phyloP scores from a whole-genome alignment of 2,329 filamentous ascomycete species.

The Ophiostoma quercus region DNA sequence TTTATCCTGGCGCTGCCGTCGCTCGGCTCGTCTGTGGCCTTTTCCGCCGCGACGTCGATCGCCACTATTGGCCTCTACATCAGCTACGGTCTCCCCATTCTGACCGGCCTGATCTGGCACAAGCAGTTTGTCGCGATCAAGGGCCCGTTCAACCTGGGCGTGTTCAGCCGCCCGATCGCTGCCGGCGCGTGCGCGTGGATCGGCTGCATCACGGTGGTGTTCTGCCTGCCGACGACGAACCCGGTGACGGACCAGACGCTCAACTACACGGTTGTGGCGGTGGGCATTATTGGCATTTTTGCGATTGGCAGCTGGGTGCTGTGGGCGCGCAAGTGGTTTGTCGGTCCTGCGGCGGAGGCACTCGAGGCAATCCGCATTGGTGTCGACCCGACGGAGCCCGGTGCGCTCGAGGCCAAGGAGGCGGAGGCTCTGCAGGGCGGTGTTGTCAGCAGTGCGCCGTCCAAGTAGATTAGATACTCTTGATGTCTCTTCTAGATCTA shows the following conservation, averaged over 20 bases:
- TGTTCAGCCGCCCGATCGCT: slow-evolving; percentile 44
- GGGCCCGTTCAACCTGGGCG: slow-evolving; percentile 51
- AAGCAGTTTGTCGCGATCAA: slow-evolving; percentile 45
- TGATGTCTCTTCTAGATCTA: not conserved
- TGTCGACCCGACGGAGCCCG: slow-evolving; percentile 44
- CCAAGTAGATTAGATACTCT: not conserved
- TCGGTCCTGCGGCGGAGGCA: slow-evolving; percentile 50
- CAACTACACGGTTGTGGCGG: slow-evolving; percentile 56
- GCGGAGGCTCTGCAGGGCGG: slow-evolving; percentile 27
- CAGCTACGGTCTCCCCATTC: slow-evolving; percentile 53
- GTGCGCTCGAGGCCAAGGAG: slow-evolving; percentile 38
- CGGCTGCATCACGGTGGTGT: slow-evolving; percentile 50
- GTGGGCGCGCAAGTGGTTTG: slow-evolving; percentile 52
- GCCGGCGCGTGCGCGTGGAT: slow-evolving; percentile 48
- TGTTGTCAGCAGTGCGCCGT: not conserved
- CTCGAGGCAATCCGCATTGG: slow-evolving; percentile 45
- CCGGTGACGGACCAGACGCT: slow-evolving; percentile 52
- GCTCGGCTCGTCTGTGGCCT: slow-evolving; percentile 51
- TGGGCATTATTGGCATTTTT: slow-evolving; percentile 50
- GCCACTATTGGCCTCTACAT: slow-evolving; percentile 56
- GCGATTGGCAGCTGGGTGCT: slow-evolving; percentile 46
- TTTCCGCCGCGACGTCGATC: slow-evolving; percentile 54
- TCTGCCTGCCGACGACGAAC: slow-evolving; percentile 52
- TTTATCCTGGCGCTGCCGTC: slow-evolving; percentile 53
- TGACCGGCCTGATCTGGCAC: slow-evolving; percentile 50